These are phyloP conservation scores for Aspergillus homomorphus DNA, from an alignment of 495 filamentous ascomycete species.

Conservation along the genomic window DNA sequence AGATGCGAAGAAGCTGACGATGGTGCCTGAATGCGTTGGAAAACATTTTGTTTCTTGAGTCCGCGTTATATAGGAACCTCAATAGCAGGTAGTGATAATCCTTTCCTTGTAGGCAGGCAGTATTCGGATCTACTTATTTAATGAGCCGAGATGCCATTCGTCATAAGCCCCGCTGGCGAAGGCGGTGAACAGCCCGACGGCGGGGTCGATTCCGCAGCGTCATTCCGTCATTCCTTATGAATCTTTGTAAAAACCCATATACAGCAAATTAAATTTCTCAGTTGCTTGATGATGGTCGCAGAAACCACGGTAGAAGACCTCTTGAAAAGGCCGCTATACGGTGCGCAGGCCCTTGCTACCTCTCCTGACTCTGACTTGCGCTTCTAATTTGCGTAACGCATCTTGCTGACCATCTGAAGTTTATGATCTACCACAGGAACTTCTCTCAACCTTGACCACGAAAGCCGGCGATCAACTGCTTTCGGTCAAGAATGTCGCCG, in stretches of 20 bases:
- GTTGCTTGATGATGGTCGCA: conserved; percentile 16
- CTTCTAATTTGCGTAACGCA: neutral
- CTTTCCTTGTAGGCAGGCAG: too few relatives aligned
- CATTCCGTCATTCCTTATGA: conserved; percentile 1
- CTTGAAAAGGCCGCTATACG: conserved; percentile 62
- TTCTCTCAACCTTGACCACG: conserved; percentile 65
- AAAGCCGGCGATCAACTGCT: conserved; percentile 46
- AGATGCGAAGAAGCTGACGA: too few relatives aligned
- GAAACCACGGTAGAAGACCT: conserved; percentile 44
- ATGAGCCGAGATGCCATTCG: too few relatives aligned
- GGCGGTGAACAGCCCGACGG: conserved; percentile 5
- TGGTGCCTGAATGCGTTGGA: too few relatives aligned
- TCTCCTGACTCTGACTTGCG: neutral
- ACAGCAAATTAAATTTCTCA: neutral
- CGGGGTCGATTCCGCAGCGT: neutral
- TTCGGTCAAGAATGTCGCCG: conserved; percentile 23
- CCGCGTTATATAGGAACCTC: too few relatives aligned
- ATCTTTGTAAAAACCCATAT: neutral
- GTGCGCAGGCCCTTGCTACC: conserved; percentile 32
- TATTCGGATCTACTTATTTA: too few relatives aligned
- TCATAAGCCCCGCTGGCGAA: neutral
- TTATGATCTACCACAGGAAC: conserved; percentile 78
- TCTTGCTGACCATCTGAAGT: conserved; percentile 50
- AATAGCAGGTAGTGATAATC: too few relatives aligned
- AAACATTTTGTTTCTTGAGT: too few relatives aligned